Conservation (phyloP, 306 rosid genomes). For the Lathyrus oleraceus region DNA sequence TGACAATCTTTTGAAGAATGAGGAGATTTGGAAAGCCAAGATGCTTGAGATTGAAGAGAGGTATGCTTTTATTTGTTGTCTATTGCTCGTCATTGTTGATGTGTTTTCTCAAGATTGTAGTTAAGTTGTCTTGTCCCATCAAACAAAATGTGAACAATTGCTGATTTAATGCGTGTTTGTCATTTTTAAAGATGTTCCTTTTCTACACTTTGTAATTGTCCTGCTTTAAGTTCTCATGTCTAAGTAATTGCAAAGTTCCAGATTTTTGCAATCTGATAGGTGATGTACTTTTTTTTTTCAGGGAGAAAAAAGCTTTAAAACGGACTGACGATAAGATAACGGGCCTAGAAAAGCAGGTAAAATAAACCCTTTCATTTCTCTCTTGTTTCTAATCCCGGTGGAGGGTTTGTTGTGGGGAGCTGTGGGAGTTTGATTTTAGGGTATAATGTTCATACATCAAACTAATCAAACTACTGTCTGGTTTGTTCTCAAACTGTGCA, state of each 20-base stretch:
- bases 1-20: slow-evolving; percentile 79
- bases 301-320: slow-evolving; percentile 55
- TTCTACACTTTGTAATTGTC: slow-evolving; percentile 18
- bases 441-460: neutral
- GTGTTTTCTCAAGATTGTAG: neutral
- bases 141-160: slow-evolving; percentile 19
- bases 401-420: neutral
- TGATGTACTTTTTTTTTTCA: slow-evolving; percentile 30
- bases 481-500: slow-evolving; percentile 40
- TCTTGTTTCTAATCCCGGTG: neutral
- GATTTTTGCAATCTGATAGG: slow-evolving; percentile 23
- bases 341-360: slow-evolving; percentile 75
- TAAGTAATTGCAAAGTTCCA: slow-evolving; percentile 18
- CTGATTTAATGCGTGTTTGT: slow-evolving; percentile 15
- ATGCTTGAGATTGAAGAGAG: slow-evolving; percentile 71
- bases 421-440: neutral
- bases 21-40: slow-evolving; percentile 80
- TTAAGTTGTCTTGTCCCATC: slow-evolving; percentile 4
- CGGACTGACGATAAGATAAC: slow-evolving; percentile 50
- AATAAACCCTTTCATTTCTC: neutral
- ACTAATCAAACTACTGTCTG: slow-evolving; percentile 28
- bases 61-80: slow-evolving; percentile 39
- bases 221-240: slow-evolving; percentile 6
- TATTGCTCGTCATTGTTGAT: slow-evolving; percentile 6
- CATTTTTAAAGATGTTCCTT: slow-evolving; percentile 16